Conservation (phyloP, 148 eudicot species). For the Talinum fruticosum region DNA sequence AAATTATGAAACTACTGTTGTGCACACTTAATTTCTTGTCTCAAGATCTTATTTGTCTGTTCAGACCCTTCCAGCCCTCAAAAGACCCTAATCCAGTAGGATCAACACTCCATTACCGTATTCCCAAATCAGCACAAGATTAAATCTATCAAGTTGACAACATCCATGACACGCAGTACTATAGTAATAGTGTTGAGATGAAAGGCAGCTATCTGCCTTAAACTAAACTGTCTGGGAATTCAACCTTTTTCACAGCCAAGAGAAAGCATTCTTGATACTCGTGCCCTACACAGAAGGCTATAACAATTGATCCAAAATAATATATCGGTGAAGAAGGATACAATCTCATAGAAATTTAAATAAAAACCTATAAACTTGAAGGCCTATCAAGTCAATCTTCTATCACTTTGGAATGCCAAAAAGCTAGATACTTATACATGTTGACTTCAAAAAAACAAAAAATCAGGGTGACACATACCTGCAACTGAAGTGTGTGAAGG, state of each 20-base stretch:
- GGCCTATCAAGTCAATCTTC: background rate
- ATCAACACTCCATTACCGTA: too few relatives aligned
- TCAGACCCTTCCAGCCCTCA: too few relatives aligned
- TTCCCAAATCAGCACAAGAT: too few relatives aligned
- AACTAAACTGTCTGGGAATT: background rate
- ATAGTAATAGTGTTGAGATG: background rate
- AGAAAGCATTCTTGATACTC: background rate
- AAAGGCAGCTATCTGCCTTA: background rate
- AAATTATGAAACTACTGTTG: too few relatives aligned
- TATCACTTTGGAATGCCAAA: background rate
- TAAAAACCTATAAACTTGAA: background rate
- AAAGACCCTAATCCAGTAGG: too few relatives aligned
- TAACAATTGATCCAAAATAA: background rate
- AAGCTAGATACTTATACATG: background rate
- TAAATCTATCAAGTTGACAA: background rate
- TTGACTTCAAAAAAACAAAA: too few relatives aligned
- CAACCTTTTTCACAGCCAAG: background rate
- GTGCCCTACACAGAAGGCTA: background rate
- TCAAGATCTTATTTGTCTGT: too few relatives aligned
- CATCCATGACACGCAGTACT: background rate
- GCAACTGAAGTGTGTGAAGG: slow-evolving; percentile 52
- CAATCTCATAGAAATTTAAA: background rate
- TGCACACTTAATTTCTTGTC: too few relatives aligned
- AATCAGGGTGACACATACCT: slow-evolving; percentile 44
- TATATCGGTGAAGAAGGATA: background rate